Conservation (phyloP, 2,329 filamentous ascomycete genomes). For the Colletotrichum truncatum region DNA sequence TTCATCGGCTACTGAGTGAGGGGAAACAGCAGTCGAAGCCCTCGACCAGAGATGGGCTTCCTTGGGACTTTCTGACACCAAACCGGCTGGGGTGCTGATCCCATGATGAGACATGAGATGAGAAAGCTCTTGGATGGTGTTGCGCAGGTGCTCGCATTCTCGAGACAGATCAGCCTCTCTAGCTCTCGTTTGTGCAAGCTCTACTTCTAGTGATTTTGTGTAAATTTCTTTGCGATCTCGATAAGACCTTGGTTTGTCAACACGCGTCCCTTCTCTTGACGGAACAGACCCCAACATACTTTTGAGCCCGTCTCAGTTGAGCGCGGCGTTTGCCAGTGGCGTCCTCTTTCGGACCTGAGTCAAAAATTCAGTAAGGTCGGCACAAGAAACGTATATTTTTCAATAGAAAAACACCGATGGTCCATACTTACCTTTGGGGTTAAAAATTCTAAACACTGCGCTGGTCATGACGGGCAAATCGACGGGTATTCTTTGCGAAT, state of each 20-base stretch:
- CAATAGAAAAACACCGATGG: no score
- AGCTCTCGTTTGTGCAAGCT: slow-evolving; percentile 31
- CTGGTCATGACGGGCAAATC: background rate
- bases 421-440: slow-evolving; percentile 36
- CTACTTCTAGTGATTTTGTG: slow-evolving; percentile 37
- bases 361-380: background rate
- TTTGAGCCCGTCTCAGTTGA: slow-evolving; percentile 40
- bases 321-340: slow-evolving; percentile 36
- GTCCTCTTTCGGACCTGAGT: slow-evolving; percentile 36
- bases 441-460: slow-evolving; percentile 45
- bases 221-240: slow-evolving; percentile 41
- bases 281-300: no score
- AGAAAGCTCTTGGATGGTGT: slow-evolving; percentile 29
- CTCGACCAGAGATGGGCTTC: background rate
- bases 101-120: slow-evolving; percentile 30
- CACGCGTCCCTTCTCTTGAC: no score
- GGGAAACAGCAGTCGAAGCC: no score
- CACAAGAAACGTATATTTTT: background rate
- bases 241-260: slow-evolving; percentile 38
- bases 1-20: no score
- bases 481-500: no score
- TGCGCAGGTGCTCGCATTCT: slow-evolving; percentile 31
- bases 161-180: slow-evolving; percentile 34
- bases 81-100: slow-evolving; percentile 2
- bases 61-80: background rate